phyloP scores from a whole-genome alignment of 192 early-diverging fungal genomes.

The Backusella tarrabulga region DNA sequence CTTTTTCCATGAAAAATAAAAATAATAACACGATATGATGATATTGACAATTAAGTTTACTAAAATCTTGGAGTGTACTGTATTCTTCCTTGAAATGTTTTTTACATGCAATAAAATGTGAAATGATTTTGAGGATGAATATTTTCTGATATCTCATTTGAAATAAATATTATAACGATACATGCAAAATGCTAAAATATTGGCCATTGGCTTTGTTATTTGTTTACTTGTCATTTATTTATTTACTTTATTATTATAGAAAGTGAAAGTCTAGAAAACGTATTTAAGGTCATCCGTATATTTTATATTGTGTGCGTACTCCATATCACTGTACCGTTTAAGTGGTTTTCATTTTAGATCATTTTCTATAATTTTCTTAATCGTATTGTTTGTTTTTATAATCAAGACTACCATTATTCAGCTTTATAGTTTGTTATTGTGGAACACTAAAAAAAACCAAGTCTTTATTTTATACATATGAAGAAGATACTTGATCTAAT shows the following conservation, averaged over 20 bases:
- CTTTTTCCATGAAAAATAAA: background rate
- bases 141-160: background rate
- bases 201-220: background rate
- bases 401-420: background rate
- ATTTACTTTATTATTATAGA: background rate
- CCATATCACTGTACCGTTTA: too few relatives aligned
- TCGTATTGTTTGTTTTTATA: background rate
- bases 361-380: background rate
- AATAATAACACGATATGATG: background rate
- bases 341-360: background rate
- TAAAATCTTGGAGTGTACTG: too few relatives aligned
- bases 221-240: background rate
- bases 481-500: background rate
- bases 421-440: conserved; percentile 3
- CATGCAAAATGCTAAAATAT: background rate
- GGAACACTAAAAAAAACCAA: background rate
- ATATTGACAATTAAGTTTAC: background rate
- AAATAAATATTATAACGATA: background rate
- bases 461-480: background rate
- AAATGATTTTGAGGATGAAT: background rate
- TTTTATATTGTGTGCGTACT: too few relatives aligned
- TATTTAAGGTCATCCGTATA: background rate
- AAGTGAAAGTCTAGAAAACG: background rate
- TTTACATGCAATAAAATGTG: too few relatives aligned
- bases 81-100: too few relatives aligned